A percentile compares a stretch with the other conserved stretches of the same genome.
Evolutionary conservation across 345 rosid species (phyloP).

Genomic region (Sonneratia caseolaris): DNA sequence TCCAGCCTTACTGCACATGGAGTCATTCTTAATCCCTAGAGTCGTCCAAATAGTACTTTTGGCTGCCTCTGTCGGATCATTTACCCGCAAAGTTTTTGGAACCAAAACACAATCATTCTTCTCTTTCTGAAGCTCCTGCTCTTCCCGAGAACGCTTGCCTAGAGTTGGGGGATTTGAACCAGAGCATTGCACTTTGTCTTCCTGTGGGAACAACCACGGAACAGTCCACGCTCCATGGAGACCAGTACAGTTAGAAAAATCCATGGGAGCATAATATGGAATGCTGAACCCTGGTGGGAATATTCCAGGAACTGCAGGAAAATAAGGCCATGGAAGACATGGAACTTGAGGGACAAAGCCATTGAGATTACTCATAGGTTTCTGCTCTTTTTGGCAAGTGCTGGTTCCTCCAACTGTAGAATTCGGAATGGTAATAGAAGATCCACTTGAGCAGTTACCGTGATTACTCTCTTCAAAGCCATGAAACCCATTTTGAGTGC

Average conservation of each 20-base stretch:
- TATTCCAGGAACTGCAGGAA: conserved; percentile 28
- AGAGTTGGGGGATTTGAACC: conserved; percentile 34
- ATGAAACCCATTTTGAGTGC: conserved; percentile 27
- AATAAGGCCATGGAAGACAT: conserved; percentile 71
- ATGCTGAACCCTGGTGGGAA: conserved; percentile 61
- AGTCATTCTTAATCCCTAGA: conserved; percentile 51
- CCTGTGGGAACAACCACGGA: conserved; percentile 38
- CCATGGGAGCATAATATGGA: conserved; percentile 47
- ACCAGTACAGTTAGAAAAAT: conserved; percentile 33
- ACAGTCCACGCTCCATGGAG: conserved; percentile 40
- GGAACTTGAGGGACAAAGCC: conserved; percentile 43
- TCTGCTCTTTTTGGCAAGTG: conserved; percentile 23
- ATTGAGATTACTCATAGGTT: conserved; percentile 24
- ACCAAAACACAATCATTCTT: conserved; percentile 46
- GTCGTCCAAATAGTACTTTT: conserved; percentile 77
- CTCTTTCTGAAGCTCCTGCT: conserved; percentile 28
- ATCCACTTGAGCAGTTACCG: conserved; percentile 44
- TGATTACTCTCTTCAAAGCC: conserved; percentile 27
- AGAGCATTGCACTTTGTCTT: conserved; percentile 25
- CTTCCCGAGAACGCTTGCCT: conserved; percentile 72
- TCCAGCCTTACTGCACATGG: conserved; percentile 29
- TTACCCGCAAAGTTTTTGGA: conserved; percentile 68
- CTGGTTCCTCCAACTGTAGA: conserved; percentile 26
- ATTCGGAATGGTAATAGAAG: conserved; percentile 40
- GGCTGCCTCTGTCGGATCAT: conserved; percentile 61